A percentile compares a stretch with the other conserved stretches of the same genome.
Evolutionary conservation across 306 rosid genomes (phyloP).

Genomic region (Sindora glabra): DNA sequence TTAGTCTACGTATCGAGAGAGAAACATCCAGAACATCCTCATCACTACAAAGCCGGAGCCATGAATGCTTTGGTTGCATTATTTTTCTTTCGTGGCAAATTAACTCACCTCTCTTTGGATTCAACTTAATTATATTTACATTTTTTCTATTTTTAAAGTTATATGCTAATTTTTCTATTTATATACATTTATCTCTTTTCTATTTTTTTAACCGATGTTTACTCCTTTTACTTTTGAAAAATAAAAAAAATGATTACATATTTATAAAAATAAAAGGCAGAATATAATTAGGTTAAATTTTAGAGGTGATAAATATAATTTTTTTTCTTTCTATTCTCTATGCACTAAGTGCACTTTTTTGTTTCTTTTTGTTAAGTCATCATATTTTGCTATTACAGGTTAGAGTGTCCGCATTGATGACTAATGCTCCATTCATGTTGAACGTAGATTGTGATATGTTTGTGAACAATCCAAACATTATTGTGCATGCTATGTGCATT

Average conservation of each 20-base stretch:
- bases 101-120: too few species aligned
- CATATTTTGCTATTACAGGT: background rate
- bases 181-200: too few species aligned
- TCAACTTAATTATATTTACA: too few species aligned
- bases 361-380: background rate
- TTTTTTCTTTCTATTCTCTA: background rate
- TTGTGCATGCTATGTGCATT: background rate
- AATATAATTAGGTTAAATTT: too few species aligned
- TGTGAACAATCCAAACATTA: background rate
- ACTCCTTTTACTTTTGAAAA: too few species aligned
- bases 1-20: constrained; percentile 61
- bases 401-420: background rate
- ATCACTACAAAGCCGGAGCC: constrained; percentile 73
- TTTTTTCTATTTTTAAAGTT: too few species aligned
- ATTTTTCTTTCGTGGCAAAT: too few species aligned
- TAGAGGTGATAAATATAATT: too few species aligned
- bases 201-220: too few species aligned
- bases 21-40: constrained; percentile 43
- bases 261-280: too few species aligned
- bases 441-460: background rate
- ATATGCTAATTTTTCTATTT: too few species aligned
- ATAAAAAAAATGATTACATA: too few species aligned
- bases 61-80: constrained; percentile 54
- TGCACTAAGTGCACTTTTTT: background rate
- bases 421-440: background rate